These are phyloP conservation scores for Colletotrichum sp. DNA, from an alignment of 2,329 filamentous ascomycete species.

Conservation along the genomic window DNA sequence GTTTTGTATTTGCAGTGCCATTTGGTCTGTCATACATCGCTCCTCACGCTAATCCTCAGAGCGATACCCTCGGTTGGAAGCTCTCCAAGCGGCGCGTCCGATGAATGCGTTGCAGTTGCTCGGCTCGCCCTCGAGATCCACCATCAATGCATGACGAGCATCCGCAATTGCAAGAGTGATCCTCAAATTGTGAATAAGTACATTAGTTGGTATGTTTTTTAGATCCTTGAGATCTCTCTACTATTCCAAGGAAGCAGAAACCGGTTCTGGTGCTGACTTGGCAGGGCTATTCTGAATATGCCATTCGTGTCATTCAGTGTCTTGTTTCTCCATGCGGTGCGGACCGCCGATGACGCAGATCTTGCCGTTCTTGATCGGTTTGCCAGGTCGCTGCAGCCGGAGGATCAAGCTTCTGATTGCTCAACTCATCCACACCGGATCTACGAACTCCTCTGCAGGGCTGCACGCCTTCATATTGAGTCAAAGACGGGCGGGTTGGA, in stretches of 20 bases:
- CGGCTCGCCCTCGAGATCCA: constrained; percentile 38
- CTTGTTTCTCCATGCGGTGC: constrained; percentile 35
- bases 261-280: neutral
- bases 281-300: constrained; percentile 37
- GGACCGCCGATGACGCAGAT: constrained; percentile 27
- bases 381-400: constrained; percentile 31
- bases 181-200: constrained; percentile 37
- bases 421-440: constrained; percentile 36
- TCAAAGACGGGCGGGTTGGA: neutral
- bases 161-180: constrained; percentile 28
- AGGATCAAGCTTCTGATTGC: constrained; percentile 16
- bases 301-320: constrained; percentile 44
- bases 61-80: constrained; percentile 21
- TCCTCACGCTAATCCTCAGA: constrained; percentile 37
- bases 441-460: constrained; percentile 37
- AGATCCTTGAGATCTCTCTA: neutral
- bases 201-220: constrained; percentile 35
- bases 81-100: constrained; percentile 22
- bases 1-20: constrained; percentile 36
- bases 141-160: constrained; percentile 32
- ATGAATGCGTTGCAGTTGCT: constrained; percentile 35
- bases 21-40: constrained; percentile 37
- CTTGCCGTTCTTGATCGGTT: constrained; percentile 33
- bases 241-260: neutral
- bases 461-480: constrained; percentile 33